Base-by-base conservation (phyloP, 2,329 filamentous ascomycete species). In the Epichloe gansuensis region DNA sequence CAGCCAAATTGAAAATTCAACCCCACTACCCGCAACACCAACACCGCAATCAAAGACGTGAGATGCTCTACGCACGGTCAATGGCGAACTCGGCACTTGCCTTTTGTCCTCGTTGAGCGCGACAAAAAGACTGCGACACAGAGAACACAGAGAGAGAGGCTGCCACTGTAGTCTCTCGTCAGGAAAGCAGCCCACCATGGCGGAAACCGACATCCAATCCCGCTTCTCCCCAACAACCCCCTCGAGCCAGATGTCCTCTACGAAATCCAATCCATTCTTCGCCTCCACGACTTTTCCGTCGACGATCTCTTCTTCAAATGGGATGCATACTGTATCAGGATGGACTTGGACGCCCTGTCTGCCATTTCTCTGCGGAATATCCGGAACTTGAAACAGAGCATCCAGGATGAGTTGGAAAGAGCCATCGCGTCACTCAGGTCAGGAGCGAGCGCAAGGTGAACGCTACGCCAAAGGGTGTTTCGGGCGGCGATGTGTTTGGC, bases 281-380 rank as follows among this genome's bases (percentile, higher is more conserved):
- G 85, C 52, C 76, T 97, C 55, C 88, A 96, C 70, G 82, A 82
- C 47, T 78, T 97, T 55, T 81, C 83, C 15, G 77, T 83, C 37
- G 84, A 97, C 67, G 93, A 97, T 65, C 76, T 97, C 28, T 96
- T 89, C 69, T 96, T 89, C 81, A 97, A 97, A 76, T 98, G 93
- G 93, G 93, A 98, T 69, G 91, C 90, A 0, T 97, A 96, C 75
- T 91, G 87, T 68, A 85, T 98, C 66, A 95, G 91, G 69, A 90
- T 97, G 83, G 88, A 91, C 25, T 73, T 81, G 47, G 88, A 94
- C 53, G 86, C 89, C 53, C 83, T 83, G 56, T 34, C 35, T 5
- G 71, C 88, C 56, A 53, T 71, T 9, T 81, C 85, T 47, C 75
- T 94, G 43, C 80, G 85, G 39, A 85, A 80, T 0, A 80, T 88